These are phyloP conservation scores for Sisymbrium altissimum DNA, from an alignment of 345 rosid species.

Conservation along the genomic window DNA sequence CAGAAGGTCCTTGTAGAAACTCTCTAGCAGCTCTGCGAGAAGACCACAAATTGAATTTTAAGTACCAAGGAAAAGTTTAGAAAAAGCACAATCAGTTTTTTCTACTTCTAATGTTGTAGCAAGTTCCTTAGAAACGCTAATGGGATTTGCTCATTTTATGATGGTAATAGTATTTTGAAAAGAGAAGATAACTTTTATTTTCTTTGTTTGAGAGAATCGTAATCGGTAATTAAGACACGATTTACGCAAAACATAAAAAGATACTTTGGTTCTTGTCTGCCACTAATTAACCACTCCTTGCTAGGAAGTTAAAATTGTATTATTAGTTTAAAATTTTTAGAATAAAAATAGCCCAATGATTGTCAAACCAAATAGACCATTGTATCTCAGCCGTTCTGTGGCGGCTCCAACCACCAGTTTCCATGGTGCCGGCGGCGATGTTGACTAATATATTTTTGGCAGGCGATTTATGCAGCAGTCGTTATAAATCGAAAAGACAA, in stretches of 20 bases:
- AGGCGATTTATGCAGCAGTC: neutral
- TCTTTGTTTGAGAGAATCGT: neutral
- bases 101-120: neutral
- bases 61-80: slow-evolving; percentile 80
- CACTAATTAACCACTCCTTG: slow-evolving; percentile 4
- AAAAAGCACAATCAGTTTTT: slow-evolving; percentile 7
- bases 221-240: slow-evolving; percentile 10
- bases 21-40: slow-evolving; percentile 65
- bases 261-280: slow-evolving; percentile 26
- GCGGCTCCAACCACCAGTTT: slow-evolving; percentile 2
- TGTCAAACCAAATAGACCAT: neutral
- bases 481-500: neutral
- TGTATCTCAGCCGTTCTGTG: neutral
- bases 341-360: neutral
- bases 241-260: neutral
- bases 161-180: neutral
- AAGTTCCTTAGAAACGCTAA: neutral
- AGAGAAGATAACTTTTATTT: neutral
- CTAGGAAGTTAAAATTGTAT: neutral
- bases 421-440: neutral
- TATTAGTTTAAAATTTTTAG: neutral
- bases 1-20: slow-evolving; percentile 95
- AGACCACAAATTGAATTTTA: slow-evolving; percentile 77
- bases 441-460: neutral
- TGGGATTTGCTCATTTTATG: neutral